Evolutionary conservation across 192 early-diverging fungal genomes (phyloP), one percentile per base, ranked within the genome.

Genomic region (Entomortierella chlamydospora): DNA sequence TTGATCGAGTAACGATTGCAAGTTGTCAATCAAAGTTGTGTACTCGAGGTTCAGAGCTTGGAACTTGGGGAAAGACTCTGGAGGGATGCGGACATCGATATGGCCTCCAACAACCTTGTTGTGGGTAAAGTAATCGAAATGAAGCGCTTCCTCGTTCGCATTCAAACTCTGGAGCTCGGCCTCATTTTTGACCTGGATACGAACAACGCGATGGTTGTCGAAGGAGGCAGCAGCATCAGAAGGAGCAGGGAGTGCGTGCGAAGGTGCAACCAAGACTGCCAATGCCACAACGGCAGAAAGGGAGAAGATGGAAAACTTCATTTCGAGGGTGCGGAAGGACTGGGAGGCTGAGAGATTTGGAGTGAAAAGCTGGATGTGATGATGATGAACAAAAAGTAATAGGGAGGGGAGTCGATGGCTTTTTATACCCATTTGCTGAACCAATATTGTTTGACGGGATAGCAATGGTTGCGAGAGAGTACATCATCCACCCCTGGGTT

Each of bases 1-100:
- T 17, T 60, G 52, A 34, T 87, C 84, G 39, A 90, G 54, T 20
- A 89, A 52, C 1, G 30, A 57, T 33, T 86, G 86, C 7, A 90
- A 37, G 64, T 90, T 74, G 10, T 70, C 68, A 25, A 89, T 64
- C 34, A 83, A 33, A 3, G 83, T 72, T 1, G 68, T 57, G 72
- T 86, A 69, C 15, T 74, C 26, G 29, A 82, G 28, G 23, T 74
- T 55, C 26, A 82, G 33, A 18, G 37, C 56, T n/a, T 79, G 54
- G 76, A 79, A 82, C 66, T 68, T 60, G n/a, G 25, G 10, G 30
- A 65, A 69, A 9, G 57, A 74, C 11, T 51, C 11, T 18, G 80
- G 72, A 20, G 73, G 34, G 30, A 84, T 70, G 13, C 64, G 64
- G 18, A 85, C 59, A 28, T 86, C 84, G 12, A 84, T 55, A 49